phyloP scores from a whole-genome alignment of 306 rosid genomes.

The Dryas alaskensis region DNA sequence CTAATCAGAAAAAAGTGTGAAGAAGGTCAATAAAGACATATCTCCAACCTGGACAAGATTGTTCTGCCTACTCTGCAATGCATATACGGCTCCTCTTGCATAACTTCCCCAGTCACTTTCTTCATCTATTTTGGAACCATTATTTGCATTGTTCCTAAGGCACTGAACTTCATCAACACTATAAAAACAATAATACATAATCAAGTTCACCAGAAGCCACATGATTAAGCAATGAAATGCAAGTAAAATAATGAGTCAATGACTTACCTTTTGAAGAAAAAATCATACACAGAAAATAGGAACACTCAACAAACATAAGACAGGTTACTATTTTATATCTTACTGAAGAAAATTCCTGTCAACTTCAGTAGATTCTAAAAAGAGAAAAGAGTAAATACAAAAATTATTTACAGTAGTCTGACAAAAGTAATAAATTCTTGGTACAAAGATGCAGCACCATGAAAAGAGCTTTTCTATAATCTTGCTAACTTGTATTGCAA shows the following conservation, averaged over 20 bases:
- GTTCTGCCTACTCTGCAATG: slow-evolving; percentile 54
- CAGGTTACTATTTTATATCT: slow-evolving; percentile 8
- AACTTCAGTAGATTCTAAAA: background rate
- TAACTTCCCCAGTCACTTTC: slow-evolving; percentile 86
- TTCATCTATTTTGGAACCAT: slow-evolving; percentile 40
- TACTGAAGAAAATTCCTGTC: background rate
- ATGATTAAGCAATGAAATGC: slow-evolving; percentile 10
- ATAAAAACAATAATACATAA: slow-evolving; percentile 21
- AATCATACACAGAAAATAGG: slow-evolving; percentile 19
- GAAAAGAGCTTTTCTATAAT: background rate
- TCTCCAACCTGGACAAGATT: slow-evolving; percentile 59
- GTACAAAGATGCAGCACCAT: background rate
- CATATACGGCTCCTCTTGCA: slow-evolving; percentile 89
- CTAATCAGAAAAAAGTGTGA: background rate
- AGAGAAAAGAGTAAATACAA: background rate
- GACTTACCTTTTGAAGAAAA: background rate
- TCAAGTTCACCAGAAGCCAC: slow-evolving; percentile 19
- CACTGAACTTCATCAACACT: slow-evolving; percentile 67
- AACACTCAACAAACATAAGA: slow-evolving; percentile 10
- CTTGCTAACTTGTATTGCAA: background rate
- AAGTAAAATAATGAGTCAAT: slow-evolving; percentile 12
- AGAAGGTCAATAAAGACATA: slow-evolving; percentile 23
- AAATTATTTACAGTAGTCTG: background rate
- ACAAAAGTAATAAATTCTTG: background rate
- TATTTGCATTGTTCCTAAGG: slow-evolving; percentile 38